Conservation (phyloP, 768 basidiomycete species). For the Amanita subjunquillea region DNA sequence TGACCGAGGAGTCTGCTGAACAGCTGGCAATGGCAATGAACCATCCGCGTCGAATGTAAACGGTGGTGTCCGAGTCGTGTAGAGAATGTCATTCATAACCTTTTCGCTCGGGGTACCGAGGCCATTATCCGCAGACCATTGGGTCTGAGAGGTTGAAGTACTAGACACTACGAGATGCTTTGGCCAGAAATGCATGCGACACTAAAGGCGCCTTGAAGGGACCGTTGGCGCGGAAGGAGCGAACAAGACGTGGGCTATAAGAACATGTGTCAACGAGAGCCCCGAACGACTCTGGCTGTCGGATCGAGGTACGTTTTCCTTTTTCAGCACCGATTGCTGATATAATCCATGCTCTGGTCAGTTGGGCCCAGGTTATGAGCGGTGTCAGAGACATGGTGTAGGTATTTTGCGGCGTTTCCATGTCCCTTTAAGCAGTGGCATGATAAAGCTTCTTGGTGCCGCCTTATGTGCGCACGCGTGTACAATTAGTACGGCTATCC, state of each 20-base stretch:
- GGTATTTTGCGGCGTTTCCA: too few species aligned
- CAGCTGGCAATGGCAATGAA: constrained; percentile 1
- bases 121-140: not conserved
- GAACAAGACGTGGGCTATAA: not conserved
- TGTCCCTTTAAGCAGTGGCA: too few species aligned
- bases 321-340: not conserved
- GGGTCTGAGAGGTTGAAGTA: not conserved
- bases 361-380: not conserved
- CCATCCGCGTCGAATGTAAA: not conserved
- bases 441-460: too few species aligned
- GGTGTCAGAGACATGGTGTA: not conserved
- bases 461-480: too few species aligned
- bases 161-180: not conserved
- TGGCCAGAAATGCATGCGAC: constrained; percentile 1
- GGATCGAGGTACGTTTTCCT: constrained; percentile 3
- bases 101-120: not conserved
- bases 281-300: not conserved
- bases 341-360: not conserved
- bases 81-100: not conserved
- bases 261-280: not conserved
- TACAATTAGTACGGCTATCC: too few species aligned
- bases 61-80: not conserved
- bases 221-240: not conserved
- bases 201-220: not conserved
- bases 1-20: not conserved